Evolutionary conservation across 805 yeast genomes (phyloP), one percentile per base, ranked within the genome.

Genomic region (Yamadazyma phyllophila): DNA sequence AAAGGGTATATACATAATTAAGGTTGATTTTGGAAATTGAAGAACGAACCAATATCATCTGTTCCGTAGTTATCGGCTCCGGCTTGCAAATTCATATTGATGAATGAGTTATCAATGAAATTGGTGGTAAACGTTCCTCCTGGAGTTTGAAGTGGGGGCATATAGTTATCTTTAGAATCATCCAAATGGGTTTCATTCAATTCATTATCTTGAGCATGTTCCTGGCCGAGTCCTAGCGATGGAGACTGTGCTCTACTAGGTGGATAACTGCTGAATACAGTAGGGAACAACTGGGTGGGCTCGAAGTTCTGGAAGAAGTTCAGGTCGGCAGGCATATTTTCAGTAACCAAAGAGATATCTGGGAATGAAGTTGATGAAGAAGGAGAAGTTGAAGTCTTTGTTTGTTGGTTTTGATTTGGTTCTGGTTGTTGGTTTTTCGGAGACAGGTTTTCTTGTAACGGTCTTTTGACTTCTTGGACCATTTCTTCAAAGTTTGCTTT

Each of bases 281-380:
- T 65, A 4, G 83, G 83, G 52, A 79, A 79, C 50, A 79, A 67
- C 50, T 77, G 82, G 12, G 80, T 70, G 13, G 83, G 83, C 57
- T 78, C 80, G 60, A 79, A 79, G 50, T 76, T 75, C 43, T 75
- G 80, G 44, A 70, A 65, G 54, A 75, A 74, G 24, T 66, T 67
- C 45, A 58, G 65, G 36, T 71, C 69, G 29, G 76, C 69, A 15
- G 85, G 71, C 46, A 78, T 65, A 47, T 69, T 74, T 46, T 74
- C 74, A 7, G 84, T 77, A 43, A 81, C 76, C 39, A 81, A 71
- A 13, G 82, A 69, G 63, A 82, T 81, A 31, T 74, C 78, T 26
- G 77, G 76, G 48, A 83, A 70, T 9, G 74, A 67, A 31, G 60
- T 60, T 10, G 61, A 54, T 4, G 72, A 65, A 29, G 69, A 62